phyloP scores from a whole-genome alignment of 2,329 filamentous ascomycete species.

The Dothideomycetidae sp. region DNA sequence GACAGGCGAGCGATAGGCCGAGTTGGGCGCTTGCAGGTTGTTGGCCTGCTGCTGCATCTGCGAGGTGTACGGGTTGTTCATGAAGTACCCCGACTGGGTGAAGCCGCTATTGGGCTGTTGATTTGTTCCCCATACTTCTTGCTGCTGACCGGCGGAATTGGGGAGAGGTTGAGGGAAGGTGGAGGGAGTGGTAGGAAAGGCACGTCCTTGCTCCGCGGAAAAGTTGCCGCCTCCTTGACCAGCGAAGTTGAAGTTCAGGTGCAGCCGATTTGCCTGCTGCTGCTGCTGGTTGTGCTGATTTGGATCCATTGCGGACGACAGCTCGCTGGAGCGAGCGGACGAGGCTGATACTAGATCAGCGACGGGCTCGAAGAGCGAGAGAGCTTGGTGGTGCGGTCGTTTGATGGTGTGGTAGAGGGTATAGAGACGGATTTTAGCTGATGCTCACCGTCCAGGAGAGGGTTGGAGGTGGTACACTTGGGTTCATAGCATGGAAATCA shows the following conservation, averaged over 20 bases:
- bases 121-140: conserved; percentile 42
- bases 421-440: neutral
- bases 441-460: too few species aligned
- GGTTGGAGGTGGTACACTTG: too few species aligned
- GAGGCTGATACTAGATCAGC: neutral
- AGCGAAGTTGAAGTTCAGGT: conserved; percentile 38
- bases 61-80: conserved; percentile 31
- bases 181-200: conserved; percentile 62
- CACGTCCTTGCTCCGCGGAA: conserved; percentile 30
- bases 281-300: conserved; percentile 21
- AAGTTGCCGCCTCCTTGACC: conserved; percentile 29
- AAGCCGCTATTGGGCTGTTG: conserved; percentile 30
- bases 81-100: conserved; percentile 36
- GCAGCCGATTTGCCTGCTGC: conserved; percentile 30
- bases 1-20: conserved; percentile 36
- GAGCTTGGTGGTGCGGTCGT: neutral
- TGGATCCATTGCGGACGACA: neutral
- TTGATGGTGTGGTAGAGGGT: too few species aligned
- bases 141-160: conserved; percentile 40
- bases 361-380: neutral
- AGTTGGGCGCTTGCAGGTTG: conserved; percentile 20
- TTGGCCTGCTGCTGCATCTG: conserved; percentile 20
- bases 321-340: neutral
- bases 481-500: too few species aligned
- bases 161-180: conserved; percentile 83